Base-by-base conservation (phyloP, 2,329 filamentous ascomycete species). In the Xylariaceae sp. region DNA sequence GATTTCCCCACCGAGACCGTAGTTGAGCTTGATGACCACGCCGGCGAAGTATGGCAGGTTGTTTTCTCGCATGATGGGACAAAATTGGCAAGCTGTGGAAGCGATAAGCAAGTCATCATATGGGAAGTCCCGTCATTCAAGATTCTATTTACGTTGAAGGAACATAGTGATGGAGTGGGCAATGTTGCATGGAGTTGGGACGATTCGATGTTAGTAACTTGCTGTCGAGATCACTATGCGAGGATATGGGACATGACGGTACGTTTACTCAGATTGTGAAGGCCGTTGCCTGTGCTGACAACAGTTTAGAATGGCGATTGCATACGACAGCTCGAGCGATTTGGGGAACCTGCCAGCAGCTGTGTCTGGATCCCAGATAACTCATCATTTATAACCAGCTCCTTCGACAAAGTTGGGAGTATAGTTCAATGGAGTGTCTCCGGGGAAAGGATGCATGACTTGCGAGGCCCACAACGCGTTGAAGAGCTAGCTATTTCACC, bases 131-230 rank as follows among this genome's bases (percentile, higher is more conserved):
- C 76, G 2, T 81, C 80, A 0, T 95, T 91, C 67, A 74, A 80
- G 12, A 74, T 88, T 6, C 65, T 88, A 3, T 79, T 84, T 53
- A 77, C 71, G 45, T 73, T 95, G 7, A 74, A 75, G 3, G 84
- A 86, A 3, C 89, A 95, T 63, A 77, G 81, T 1, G 74, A 74
- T 2, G 87, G 88, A 1, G 86, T 96, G 9, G 86, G 88, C 26
- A 90, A 91, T 65, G 73, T 95, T 3, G 80, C 89, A 1, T 99
- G 94, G 89, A 96, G 91, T 67, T 94, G 91, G 4, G 90, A 99
- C 70, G 89, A 95, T 71, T 80, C 80, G 1, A 89, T 89, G 72
- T 77, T 99, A 35, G 84, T 97, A 40, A 92, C 87, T 12, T 97
- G 92, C 68, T 88, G 84, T 12, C 80, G 83, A 61, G 89, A 95